Conservation (phyloP, 208 protist species). For the Acanthamoeba triangularis region DNA sequence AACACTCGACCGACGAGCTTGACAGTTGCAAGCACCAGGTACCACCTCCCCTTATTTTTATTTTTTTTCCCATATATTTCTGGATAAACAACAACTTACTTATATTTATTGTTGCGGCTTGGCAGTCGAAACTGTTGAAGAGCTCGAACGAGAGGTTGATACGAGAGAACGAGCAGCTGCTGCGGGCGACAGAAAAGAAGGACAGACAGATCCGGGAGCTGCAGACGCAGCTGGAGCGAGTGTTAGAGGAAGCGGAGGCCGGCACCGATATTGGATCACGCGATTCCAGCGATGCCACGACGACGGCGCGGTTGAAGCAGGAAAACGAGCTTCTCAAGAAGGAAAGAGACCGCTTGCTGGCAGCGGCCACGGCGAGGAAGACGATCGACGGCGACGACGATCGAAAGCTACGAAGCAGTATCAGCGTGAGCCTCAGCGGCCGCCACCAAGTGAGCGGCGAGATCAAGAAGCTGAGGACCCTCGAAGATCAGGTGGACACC, state of each 20-base stretch:
- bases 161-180: conserved; percentile 38
- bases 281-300: not conserved
- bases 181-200: conserved; percentile 37
- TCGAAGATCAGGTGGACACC: conserved; percentile 42
- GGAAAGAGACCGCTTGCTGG: conserved; percentile 37
- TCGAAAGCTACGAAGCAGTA: not conserved
- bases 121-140: conserved; percentile 64
- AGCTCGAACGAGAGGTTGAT: conserved; percentile 56
- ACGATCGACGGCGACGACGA: not conserved
- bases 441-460: conserved; percentile 28
- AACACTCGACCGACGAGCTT: conserved; percentile 18
- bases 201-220: conserved; percentile 44
- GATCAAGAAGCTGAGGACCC: conserved; percentile 23
- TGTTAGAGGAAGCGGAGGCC: not conserved
- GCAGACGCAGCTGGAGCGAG: not conserved
- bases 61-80: too few relatives aligned
- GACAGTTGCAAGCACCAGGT: conserved; percentile 41
- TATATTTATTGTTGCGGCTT: not conserved
- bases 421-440: conserved; percentile 3
- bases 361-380: not conserved
- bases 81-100: too few relatives aligned
- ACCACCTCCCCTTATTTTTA: not conserved
- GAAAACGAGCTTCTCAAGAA: conserved; percentile 69
- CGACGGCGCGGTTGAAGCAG: not conserved
- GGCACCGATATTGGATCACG: not conserved